phyloP scores from a whole-genome alignment of 495 filamentous ascomycete species.

The Gamarada debralockiae region DNA sequence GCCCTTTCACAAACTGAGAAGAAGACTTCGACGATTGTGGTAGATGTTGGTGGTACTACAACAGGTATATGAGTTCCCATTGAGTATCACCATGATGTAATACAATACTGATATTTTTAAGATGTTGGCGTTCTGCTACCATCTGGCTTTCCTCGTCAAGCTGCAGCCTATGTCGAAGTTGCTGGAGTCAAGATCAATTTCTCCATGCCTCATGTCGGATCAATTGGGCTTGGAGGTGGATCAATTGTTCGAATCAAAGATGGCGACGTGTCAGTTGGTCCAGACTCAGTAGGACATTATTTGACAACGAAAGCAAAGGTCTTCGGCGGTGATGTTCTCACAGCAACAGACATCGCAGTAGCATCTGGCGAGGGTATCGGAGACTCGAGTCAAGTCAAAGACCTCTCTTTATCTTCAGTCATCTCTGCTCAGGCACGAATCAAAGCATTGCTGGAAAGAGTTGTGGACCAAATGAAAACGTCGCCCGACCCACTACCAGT shows the following conservation, averaged over 20 bases:
- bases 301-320: slow-evolving; percentile 42
- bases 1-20: slow-evolving; percentile 21
- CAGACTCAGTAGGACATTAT: slow-evolving; percentile 52
- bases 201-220: slow-evolving; percentile 42
- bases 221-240: slow-evolving; percentile 51
- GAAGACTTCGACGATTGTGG: slow-evolving; percentile 38
- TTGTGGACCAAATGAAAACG: slow-evolving; percentile 47
- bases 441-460: slow-evolving; percentile 36
- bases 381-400: slow-evolving; percentile 15
- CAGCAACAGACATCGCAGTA: slow-evolving; percentile 48
- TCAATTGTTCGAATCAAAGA: slow-evolving; percentile 40
- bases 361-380: slow-evolving; percentile 30
- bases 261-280: slow-evolving; percentile 39
- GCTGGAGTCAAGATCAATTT: slow-evolving; percentile 46
- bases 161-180: slow-evolving; percentile 37
- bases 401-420: slow-evolving; percentile 3
- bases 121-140: slow-evolving; percentile 35
- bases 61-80: too few species aligned
- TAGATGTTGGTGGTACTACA: slow-evolving; percentile 49
- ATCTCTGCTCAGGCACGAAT: slow-evolving; percentile 23
- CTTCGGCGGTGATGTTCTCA: slow-evolving; percentile 45
- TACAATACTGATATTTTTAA: neutral
- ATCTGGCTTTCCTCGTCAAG: slow-evolving; percentile 42
- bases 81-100: neutral
- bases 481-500: slow-evolving; percentile 40